These are phyloP conservation scores for Capillidium rhysosporum DNA, from an alignment of 371 early-diverging fungal genomes.

Conservation along the genomic window DNA sequence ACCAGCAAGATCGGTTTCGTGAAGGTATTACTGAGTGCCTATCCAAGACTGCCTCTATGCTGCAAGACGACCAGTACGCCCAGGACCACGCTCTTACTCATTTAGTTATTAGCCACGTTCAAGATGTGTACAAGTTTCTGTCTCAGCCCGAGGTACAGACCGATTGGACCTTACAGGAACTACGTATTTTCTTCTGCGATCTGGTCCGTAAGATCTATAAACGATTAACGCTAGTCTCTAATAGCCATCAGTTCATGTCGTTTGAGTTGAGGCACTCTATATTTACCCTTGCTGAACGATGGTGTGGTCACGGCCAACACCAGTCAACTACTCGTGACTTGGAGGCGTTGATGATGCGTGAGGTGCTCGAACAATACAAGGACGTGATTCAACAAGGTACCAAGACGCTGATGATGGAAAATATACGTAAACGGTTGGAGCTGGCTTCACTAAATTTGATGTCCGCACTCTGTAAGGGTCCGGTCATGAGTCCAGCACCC, in stretches of 20 bases:
- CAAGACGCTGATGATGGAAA: conserved; percentile 44
- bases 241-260: conserved; percentile 27
- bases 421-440: conserved; percentile 54
- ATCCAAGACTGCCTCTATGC: conserved; percentile 38
- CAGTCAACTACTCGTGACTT: conserved; percentile 36
- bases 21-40: neutral
- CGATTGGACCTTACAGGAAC: conserved; percentile 75
- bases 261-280: conserved; percentile 55
- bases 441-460: conserved; percentile 66
- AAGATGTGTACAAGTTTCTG: conserved; percentile 49
- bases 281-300: conserved; percentile 73
- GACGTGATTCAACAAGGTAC: conserved; percentile 41
- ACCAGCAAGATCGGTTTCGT: conserved; percentile 15
- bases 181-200: conserved; percentile 70
- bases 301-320: conserved; percentile 74
- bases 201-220: conserved; percentile 61
- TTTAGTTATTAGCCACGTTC: conserved; percentile 41
- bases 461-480: conserved; percentile 63
- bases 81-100: conserved; percentile 38
- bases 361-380: conserved; percentile 51
- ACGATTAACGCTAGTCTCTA: conserved; percentile 1
- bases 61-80: conserved; percentile 27
- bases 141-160: conserved; percentile 43
- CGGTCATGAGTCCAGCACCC: neutral
- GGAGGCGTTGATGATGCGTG: conserved; percentile 51